Conservation (phyloP, 2,329 filamentous ascomycete genomes). For the Leptographium galeiforme region DNA sequence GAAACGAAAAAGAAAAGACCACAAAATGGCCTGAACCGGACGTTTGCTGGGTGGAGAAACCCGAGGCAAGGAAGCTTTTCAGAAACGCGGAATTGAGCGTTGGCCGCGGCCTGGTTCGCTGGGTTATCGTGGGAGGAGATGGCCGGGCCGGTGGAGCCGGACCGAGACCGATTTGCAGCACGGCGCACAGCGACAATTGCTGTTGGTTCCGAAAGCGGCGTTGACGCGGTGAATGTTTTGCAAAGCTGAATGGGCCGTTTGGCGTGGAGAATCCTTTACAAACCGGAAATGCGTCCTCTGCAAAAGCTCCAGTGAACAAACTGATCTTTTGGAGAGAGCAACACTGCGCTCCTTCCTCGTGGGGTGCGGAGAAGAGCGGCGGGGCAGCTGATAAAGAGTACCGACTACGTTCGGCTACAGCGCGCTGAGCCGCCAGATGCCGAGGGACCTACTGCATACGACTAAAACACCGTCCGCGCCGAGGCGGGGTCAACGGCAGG, state of each 20-base stretch:
- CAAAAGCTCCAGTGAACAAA: too few relatives aligned
- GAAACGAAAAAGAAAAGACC: neutral
- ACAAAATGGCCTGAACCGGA: too few relatives aligned
- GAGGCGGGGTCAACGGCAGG: neutral
- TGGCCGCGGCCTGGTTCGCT: neutral
- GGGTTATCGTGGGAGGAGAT: neutral
- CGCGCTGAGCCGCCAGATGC: neutral
- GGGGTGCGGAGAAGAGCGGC: neutral
- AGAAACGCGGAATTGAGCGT: neutral
- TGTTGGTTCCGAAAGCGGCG: too few relatives aligned
- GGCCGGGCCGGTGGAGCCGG: neutral
- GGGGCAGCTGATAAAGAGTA: neutral
- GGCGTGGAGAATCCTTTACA: too few relatives aligned
- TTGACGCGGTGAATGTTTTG: neutral
- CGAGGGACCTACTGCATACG: neutral
- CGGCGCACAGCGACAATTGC: too few relatives aligned
- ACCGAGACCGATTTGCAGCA: neutral
- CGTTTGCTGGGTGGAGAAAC: neutral
- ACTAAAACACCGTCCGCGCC: too few relatives aligned
- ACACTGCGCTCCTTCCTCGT: neutral
- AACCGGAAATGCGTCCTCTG: neutral
- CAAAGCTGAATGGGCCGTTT: neutral
- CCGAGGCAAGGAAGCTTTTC: too few relatives aligned
- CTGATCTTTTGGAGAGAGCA: neutral
- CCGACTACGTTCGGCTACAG: conserved; percentile 1